Base-by-base conservation (phyloP, 148 eudicot species). In the Cornus suecica region DNA sequence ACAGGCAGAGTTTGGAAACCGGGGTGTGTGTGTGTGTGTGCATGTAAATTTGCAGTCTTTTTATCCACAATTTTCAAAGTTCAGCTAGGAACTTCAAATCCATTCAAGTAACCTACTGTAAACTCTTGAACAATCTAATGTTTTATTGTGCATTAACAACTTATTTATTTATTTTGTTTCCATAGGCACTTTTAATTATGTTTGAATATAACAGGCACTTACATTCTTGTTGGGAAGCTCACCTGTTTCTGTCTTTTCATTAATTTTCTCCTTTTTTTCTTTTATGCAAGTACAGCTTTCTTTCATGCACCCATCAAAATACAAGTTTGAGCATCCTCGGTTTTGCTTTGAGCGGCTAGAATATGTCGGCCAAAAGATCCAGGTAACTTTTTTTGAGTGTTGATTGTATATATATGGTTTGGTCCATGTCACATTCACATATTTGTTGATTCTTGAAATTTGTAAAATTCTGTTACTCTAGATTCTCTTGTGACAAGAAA, bases 341-440 rank as follows among this genome's bases (percentile, higher is more conserved):
- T 95, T 95, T 85, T 95, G 97, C 88, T 91, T 82, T 23, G 99
- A 95, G 85, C 87, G 99, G 52, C 68, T 95, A 75, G 99, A 95
- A 85, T 95, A 92, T 63, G 86, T 93, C 63, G 99, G 99, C 84
- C 99, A 95, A 86, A 95, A 95, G 87, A 91, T 95, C 80, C 99
- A 95, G 99, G 99, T 93, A 75, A 72, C 25, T 15, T 1, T 71
- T 69, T 73, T 28, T 8, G 65, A n/a, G 58, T 64, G 22, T 34
- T 58, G n/a, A 63, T 31, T 31, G 52, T 10, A 30, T 10, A 25
- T 37, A 22, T 18, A 58, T 58, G 23, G 62, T 58, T 58, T 58
- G 62, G 23, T 22, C 24, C 62, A 7, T n/a, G n/a, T n/a, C n/a
- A n/a, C n/a, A n/a, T n/a, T n/a, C n/a, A 37, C 42, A 37, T 37